phyloP scores from a whole-genome alignment of 192 early-diverging fungal species.

The Podila clonocystis region DNA sequence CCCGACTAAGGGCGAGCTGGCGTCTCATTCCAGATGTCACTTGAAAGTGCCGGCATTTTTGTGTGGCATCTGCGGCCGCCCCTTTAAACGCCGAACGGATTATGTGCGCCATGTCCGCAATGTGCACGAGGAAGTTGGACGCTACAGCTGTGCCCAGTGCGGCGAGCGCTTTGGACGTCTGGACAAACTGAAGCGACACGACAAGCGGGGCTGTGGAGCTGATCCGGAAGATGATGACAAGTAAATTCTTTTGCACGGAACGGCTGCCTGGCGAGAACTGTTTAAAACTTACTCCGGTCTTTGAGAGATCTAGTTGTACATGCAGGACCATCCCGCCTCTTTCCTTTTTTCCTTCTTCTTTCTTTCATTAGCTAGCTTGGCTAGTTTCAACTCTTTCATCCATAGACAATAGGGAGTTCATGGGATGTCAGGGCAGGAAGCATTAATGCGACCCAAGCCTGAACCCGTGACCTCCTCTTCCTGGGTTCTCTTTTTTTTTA shows the following conservation, averaged over 20 bases:
- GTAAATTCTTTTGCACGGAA: not conserved
- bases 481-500: not conserved
- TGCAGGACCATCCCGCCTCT: not conserved
- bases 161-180: slow-evolving; percentile 45
- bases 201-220: slow-evolving; percentile 44
- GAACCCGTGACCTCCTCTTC: too few relatives aligned
- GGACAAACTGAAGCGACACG: slow-evolving; percentile 50
- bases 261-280: not conserved
- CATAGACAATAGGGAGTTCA: too few relatives aligned
- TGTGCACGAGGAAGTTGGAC: slow-evolving; percentile 51
- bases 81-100: slow-evolving; percentile 48
- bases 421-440: too few relatives aligned
- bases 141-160: slow-evolving; percentile 37
- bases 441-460: too few relatives aligned
- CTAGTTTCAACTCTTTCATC: not conserved
- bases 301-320: not conserved
- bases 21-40: slow-evolving; percentile 48
- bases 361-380: not conserved
- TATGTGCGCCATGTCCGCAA: slow-evolving; percentile 51
- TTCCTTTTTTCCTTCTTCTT: not conserved
- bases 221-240: slow-evolving; percentile 42
- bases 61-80: slow-evolving; percentile 46
- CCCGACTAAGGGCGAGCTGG: slow-evolving; percentile 48
- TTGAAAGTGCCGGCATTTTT: slow-evolving; percentile 47
- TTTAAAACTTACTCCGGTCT: not conserved